Percentiles rank a stretch among this genome's conserved stretches.
phyloP scores from a whole-genome alignment of 345 rosid genomes.

The Arabis hirsuta region DNA sequence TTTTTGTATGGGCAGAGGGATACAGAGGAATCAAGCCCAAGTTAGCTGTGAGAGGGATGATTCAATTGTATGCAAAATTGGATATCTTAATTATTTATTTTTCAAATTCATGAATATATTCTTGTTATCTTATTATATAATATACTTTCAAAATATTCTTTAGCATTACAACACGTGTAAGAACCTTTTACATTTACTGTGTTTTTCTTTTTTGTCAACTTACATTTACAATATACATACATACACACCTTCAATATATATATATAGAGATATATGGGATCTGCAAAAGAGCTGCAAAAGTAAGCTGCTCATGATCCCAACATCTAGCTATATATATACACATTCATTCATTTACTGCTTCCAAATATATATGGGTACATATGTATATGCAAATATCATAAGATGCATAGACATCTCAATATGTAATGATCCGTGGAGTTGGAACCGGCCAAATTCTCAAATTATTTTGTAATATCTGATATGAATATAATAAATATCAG shows the following conservation, averaged over 20 bases:
- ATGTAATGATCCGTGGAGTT: background rate
- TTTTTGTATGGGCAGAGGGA: conserved; percentile 22
- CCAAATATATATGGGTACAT: background rate
- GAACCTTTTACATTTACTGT: conserved; percentile 20
- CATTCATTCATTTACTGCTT: background rate
- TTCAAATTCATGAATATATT: background rate
- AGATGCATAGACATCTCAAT: background rate
- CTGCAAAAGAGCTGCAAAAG: conserved; percentile 35
- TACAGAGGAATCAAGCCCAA: conserved; percentile 26
- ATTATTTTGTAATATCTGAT: background rate
- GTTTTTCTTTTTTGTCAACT: background rate
- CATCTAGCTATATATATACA: conserved; percentile 8
- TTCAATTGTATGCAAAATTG: conserved; percentile 34
- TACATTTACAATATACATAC: conserved; percentile 25
- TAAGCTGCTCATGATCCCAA: conserved; percentile 24
- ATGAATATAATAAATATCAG: background rate
- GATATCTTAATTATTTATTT: conserved; percentile 10
- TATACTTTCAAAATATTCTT: conserved; percentile 7
- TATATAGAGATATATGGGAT: background rate
- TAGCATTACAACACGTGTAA: conserved; percentile 31
- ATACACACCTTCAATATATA: conserved; percentile 2
- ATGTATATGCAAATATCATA: background rate
- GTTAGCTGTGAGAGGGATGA: conserved; percentile 19
- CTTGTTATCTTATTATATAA: background rate
- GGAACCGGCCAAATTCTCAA: background rate